Percentiles rank a stretch among this genome's conserved stretches.
phyloP scores from a whole-genome alignment of 176 grass and related monocot species.

The Poa annua region DNA sequence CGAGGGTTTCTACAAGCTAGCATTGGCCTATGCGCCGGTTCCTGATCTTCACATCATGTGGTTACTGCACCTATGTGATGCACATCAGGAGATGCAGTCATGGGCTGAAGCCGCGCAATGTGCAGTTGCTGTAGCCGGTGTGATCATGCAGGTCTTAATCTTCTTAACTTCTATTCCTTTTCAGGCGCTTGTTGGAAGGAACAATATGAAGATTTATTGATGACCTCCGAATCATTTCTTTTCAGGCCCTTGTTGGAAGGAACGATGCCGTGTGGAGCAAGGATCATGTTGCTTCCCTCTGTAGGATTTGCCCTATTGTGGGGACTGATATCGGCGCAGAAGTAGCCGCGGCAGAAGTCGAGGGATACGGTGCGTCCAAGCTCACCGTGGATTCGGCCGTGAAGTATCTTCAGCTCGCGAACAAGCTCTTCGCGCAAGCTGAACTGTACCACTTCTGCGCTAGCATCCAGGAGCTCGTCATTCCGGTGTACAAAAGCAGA shows the following conservation, averaged over 20 bases:
- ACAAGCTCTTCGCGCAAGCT: constrained; percentile 92
- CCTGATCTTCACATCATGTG: constrained; percentile 99
- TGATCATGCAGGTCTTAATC: constrained; percentile 94
- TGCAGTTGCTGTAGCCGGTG: constrained; percentile 97
- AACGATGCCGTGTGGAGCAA: constrained; percentile 95
- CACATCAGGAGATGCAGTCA: constrained; percentile 99
- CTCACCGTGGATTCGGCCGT: constrained; percentile 91
- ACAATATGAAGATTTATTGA: constrained; percentile 56
- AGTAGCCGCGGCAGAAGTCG: constrained; percentile 90
- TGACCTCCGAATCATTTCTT: constrained; percentile 30
- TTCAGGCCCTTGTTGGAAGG: constrained; percentile 93
- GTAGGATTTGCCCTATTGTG: constrained; percentile 94
- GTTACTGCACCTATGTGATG: constrained; percentile 94
- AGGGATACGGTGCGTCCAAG: constrained; percentile 98
- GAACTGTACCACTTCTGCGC: constrained; percentile 98
- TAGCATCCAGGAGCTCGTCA: constrained; percentile 94
- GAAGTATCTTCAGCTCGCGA: constrained; percentile 96
- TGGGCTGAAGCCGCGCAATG: constrained; percentile 99
- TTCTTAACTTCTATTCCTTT: constrained; percentile 30
- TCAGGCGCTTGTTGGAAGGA: constrained; percentile 96
- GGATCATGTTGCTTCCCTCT: constrained; percentile 82
- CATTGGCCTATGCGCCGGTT: constrained; percentile 87
- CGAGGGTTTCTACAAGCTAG: constrained; percentile 96
- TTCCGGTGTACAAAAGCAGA: constrained; percentile 96
- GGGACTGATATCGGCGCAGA: constrained; percentile 78